Conservation (phyloP, 352 stramenopile genomes). For the Pythium sukuiense region DNA sequence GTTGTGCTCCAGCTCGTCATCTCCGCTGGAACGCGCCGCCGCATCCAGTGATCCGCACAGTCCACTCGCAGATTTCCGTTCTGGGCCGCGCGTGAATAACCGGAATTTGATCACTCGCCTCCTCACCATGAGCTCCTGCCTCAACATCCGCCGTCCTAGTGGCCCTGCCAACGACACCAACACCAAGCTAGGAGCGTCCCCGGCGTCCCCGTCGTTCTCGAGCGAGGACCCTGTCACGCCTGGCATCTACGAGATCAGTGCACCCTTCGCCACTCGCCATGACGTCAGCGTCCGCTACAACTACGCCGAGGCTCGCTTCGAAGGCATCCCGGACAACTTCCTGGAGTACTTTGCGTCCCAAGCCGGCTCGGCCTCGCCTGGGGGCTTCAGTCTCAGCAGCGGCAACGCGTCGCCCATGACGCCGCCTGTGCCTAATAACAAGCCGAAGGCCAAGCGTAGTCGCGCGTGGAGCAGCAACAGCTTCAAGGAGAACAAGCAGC, state of each 20-base stretch:
- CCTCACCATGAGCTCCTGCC: constrained; percentile 38
- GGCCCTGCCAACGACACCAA: constrained; percentile 19
- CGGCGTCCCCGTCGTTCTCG: constrained; percentile 34
- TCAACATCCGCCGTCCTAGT: constrained; percentile 51
- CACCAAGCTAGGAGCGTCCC: constrained; percentile 32
- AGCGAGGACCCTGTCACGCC: constrained; percentile 35
- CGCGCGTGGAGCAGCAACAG: constrained; percentile 29
- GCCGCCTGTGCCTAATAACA: constrained; percentile 13
- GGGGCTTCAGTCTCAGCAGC: constrained; percentile 2
- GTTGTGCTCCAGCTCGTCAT: constrained; percentile 3
- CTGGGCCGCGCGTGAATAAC: constrained; percentile 3
- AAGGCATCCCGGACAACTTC: constrained; percentile 83
- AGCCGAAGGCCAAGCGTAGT: constrained; percentile 32
- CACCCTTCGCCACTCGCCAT: constrained; percentile 76
- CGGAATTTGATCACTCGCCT: constrained; percentile 6
- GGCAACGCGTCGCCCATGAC: constrained; percentile 33
- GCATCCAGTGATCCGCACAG: constrained; percentile 1
- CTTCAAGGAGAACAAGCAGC: constrained; percentile 25
- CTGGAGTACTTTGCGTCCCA: constrained; percentile 55
- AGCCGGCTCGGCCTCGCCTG: constrained; percentile 10
- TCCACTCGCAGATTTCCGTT: constrained; percentile 16
- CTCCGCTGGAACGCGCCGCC: neutral
- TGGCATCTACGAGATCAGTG: constrained; percentile 58
- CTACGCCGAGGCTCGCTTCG: constrained; percentile 81
- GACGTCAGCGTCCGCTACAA: constrained; percentile 89